A percentile compares a stretch with the other conserved stretches of the same genome.
These are phyloP conservation scores for Eimeria acervulina DNA, from an alignment of 169 alveolate species.

Conservation along the genomic window DNA sequence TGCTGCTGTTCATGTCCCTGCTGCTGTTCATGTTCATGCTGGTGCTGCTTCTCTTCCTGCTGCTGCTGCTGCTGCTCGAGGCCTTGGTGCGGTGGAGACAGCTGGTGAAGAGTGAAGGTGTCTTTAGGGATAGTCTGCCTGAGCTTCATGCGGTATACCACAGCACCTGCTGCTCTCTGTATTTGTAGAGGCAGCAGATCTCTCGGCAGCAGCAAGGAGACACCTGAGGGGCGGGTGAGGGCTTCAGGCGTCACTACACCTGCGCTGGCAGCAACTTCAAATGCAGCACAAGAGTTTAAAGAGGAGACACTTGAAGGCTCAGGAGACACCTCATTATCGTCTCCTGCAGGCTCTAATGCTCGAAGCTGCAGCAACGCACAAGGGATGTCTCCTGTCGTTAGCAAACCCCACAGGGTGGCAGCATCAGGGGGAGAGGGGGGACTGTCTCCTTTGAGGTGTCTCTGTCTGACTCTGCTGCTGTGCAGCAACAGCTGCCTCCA, in stretches of 20 bases:
- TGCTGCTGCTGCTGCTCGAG: constrained; percentile 15
- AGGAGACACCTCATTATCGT: neutral
- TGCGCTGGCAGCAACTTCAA: neutral
- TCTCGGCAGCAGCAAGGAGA: constrained; percentile 28
- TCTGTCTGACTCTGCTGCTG: neutral
- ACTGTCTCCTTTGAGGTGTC: neutral
- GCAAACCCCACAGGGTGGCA: constrained; percentile 10
- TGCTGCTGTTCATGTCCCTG: neutral
- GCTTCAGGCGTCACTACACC: constrained; percentile 36
- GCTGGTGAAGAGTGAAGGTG: neutral
- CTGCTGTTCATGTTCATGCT: neutral
- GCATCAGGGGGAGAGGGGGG: neutral
- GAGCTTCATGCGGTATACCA: constrained; percentile 4
- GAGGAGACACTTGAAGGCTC: neutral
- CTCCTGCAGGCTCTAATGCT: neutral
- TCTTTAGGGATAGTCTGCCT: neutral
- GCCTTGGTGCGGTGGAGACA: neutral
- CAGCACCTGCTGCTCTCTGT: constrained; percentile 23
- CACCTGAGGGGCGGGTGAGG: constrained; percentile 6
- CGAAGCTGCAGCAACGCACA: constrained; percentile 40
- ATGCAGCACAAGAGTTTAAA: neutral
- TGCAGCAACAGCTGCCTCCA: constrained; percentile 33
- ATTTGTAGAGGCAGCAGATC: neutral
- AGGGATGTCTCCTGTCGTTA: neutral
- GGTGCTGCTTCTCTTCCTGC: neutral